Conservation (phyloP, 208 protist genomes). For the Histomonas meleagridis region DNA sequence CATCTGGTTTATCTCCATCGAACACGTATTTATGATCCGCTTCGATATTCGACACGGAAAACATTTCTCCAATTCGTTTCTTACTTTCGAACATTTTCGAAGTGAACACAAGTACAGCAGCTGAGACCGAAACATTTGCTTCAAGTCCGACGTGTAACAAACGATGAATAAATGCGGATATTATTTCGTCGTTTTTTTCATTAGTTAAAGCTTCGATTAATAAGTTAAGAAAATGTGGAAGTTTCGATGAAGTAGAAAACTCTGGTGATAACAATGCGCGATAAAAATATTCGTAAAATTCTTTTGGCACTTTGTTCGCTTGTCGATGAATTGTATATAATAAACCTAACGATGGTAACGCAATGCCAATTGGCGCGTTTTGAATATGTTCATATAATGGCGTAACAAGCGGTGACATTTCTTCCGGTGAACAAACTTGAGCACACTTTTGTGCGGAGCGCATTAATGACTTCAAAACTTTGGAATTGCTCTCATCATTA, state of each 20-base stretch:
- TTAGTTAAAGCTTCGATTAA: neutral
- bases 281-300: conserved; percentile 23
- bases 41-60: neutral
- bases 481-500: neutral
- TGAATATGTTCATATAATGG: neutral
- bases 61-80: neutral
- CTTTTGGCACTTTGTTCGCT: neutral
- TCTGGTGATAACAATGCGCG: neutral
- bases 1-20: neutral
- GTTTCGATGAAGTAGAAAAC: neutral
- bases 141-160: neutral
- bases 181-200: neutral
- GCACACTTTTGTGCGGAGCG: neutral
- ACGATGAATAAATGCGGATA: neutral
- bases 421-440: neutral
- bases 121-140: neutral
- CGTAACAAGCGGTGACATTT: neutral
- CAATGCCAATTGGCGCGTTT: neutral
- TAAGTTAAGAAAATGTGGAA: neutral
- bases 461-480: neutral
- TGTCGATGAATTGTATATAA: neutral
- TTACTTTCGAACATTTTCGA: neutral
- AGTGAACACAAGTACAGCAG: neutral
- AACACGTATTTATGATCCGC: neutral
- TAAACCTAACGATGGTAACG: neutral